phyloP scores from a whole-genome alignment of 2,329 filamentous ascomycete genomes.

The Pseudocercospora vitis region DNA sequence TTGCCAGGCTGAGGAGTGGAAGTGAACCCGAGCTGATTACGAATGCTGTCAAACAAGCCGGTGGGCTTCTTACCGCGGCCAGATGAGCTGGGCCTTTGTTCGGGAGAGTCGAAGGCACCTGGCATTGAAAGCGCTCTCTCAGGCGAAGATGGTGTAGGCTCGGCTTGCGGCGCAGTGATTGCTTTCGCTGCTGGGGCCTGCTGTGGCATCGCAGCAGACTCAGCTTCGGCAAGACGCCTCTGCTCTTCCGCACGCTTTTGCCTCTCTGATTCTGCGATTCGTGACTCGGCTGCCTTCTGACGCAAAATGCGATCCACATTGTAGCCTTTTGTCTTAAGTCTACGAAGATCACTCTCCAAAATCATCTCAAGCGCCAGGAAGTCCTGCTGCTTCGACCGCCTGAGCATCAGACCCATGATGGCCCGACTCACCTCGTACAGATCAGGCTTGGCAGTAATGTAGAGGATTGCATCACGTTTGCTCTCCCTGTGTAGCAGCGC shows the following conservation, averaged over 20 bases:
- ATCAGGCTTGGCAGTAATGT: constrained; percentile 73
- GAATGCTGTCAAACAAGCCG: constrained; percentile 68
- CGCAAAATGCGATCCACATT: constrained; percentile 94
- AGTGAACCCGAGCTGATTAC: constrained; percentile 52
- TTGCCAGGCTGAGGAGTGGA: constrained; percentile 44
- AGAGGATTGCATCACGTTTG: constrained; percentile 64
- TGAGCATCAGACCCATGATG: constrained; percentile 76
- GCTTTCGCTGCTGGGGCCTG: constrained; percentile 22
- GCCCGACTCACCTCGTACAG: constrained; percentile 91
- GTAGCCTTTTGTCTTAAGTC: constrained; percentile 83
- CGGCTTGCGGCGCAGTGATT: constrained; percentile 3
- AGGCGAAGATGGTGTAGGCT: constrained; percentile 28
- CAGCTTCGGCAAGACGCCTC: constrained; percentile 46
- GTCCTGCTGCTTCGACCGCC: constrained; percentile 81
- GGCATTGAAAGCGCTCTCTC: constrained; percentile 59
- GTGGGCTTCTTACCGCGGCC: constrained; percentile 45
- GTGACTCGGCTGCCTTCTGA: constrained; percentile 81
- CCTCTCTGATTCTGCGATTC: constrained; percentile 80
- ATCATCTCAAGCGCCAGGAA: constrained; percentile 90
- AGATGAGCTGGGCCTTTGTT: constrained; percentile 34
- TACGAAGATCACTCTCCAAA: constrained; percentile 77
- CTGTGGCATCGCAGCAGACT: constrained; percentile 22
- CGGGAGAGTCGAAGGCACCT: constrained; percentile 71
- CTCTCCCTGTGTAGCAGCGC: constrained; percentile 64
- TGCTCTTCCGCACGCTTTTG: constrained; percentile 63